These are phyloP conservation scores for Yamadazyma diospyri DNA, from an alignment of 1,139 yeast species.

Conservation along the genomic window DNA sequence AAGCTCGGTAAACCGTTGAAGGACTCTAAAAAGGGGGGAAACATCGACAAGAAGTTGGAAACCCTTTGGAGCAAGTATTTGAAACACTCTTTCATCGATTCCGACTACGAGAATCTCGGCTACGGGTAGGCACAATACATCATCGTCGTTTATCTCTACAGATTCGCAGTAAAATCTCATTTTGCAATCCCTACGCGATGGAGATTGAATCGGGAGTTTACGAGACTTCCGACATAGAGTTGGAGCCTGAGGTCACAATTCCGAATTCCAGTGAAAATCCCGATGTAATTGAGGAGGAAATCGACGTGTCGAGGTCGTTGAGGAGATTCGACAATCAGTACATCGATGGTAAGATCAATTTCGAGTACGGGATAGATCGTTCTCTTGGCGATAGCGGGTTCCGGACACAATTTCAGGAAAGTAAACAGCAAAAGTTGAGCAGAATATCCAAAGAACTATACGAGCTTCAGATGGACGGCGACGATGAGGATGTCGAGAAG, in stretches of 20 bases:
- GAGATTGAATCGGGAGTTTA: conserved; percentile 29
- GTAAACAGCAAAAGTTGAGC: conserved; percentile 39
- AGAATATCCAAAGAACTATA: conserved; percentile 45
- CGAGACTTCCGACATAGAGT: conserved; percentile 51
- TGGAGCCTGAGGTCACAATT: conserved; percentile 10
- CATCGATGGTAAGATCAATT: conserved; percentile 23
- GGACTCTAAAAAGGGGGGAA: conserved; percentile 8
- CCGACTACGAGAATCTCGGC: conserved; percentile 57
- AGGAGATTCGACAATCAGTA: conserved; percentile 15
- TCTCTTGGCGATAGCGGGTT: conserved; percentile 26
- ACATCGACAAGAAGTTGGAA: conserved; percentile 15
- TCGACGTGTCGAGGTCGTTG: conserved; percentile 22
- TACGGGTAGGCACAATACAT: conserved; percentile 18
- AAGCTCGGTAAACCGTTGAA: conserved; percentile 43
- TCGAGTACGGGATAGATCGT: conserved; percentile 32
- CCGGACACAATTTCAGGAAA: conserved; percentile 28
- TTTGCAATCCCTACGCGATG: conserved; percentile 2
- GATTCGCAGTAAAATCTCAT: background rate
- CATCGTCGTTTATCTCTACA: background rate
- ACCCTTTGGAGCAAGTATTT: conserved; percentile 43
- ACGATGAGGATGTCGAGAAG: conserved; percentile 4
- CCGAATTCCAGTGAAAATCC: conserved; percentile 9
- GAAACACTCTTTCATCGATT: conserved; percentile 56
- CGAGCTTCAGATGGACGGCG: conserved; percentile 14
- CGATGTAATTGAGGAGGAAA: conserved; percentile 15